Percentiles rank a stretch among this genome's conserved stretches.
phyloP scores from a whole-genome alignment of 805 yeast species.

The Metschnikowia hibisci region DNA sequence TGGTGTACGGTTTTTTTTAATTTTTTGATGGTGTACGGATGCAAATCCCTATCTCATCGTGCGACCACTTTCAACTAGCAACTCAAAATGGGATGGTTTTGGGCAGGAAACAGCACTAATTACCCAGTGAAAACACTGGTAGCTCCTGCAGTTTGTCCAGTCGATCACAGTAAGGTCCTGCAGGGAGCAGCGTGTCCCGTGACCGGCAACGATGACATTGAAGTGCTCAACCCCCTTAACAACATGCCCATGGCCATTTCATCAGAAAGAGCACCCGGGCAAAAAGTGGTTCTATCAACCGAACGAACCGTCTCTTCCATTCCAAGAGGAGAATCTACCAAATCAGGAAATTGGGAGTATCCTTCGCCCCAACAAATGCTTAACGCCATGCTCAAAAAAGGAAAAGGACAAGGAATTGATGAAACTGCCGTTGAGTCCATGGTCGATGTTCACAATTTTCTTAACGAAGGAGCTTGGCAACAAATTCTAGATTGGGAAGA shows the following conservation, averaged over 20 bases:
- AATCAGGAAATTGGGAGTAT: constrained; percentile 90
- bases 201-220: constrained; percentile 19
- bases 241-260: constrained; percentile 81
- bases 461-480: constrained; percentile 97
- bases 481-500: constrained; percentile 91
- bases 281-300: constrained; percentile 71
- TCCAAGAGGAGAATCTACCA: constrained; percentile 68
- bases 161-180: constrained; percentile 10
- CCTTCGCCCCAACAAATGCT: constrained; percentile 99
- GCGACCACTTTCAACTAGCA: neutral
- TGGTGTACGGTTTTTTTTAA: too few relatives aligned
- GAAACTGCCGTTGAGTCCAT: constrained; percentile 95
- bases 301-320: constrained; percentile 80
- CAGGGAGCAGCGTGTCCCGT: constrained; percentile 18
- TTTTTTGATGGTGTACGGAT: too few relatives aligned
- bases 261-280: constrained; percentile 71
- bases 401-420: constrained; percentile 81
- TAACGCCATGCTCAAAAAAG: constrained; percentile 94
- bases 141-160: constrained; percentile 17
- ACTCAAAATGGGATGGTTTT: constrained; percentile 78
- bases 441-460: constrained; percentile 95
- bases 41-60: neutral
- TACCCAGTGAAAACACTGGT: neutral
- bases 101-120: constrained; percentile 50
- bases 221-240: constrained; percentile 70